phyloP scores from a whole-genome alignment of 129 eudicot genomes.

The Calendula officinalis region DNA sequence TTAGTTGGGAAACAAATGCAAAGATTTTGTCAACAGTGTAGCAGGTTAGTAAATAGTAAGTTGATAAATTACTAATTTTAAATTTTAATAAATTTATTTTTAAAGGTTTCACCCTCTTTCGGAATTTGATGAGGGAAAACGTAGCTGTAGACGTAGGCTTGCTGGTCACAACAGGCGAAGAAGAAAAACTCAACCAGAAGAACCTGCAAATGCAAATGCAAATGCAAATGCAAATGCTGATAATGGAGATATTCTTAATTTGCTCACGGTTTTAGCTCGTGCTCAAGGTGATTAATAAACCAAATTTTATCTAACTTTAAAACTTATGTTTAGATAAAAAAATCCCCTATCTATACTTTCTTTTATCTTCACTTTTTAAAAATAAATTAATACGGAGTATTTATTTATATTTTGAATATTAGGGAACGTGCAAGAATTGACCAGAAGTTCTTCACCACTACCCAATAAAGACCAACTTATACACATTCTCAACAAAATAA shows the following conservation, averaged over 20 bases:
- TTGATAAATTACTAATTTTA: no score
- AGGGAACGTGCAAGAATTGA: conserved; percentile 60
- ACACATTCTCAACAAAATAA: conserved; percentile 74
- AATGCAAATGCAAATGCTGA: no score
- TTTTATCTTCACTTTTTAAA: background rate
- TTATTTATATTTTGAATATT: background rate
- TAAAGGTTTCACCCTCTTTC: conserved; percentile 97
- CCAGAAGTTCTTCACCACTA: conserved; percentile 31
- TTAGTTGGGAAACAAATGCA: conserved; percentile 93
- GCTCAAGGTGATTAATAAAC: conserved; percentile 56
- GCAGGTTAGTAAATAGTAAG: no score
- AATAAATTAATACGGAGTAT: background rate
- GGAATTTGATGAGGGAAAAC: conserved; percentile 93
- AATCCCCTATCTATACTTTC: background rate
- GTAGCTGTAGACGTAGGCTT: conserved; percentile 96
- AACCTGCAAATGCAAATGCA: conserved; percentile 51
- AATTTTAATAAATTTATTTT: no score
- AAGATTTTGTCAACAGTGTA: conserved; percentile 96
- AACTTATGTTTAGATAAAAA: no score
- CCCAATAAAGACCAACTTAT: conserved; percentile 75
- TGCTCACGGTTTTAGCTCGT: conserved; percentile 65
- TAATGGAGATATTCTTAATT: conserved; percentile 62
- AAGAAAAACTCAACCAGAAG: conserved; percentile 90
- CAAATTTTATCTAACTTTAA: no score
- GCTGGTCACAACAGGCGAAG: conserved; percentile 95